phyloP scores from a whole-genome alignment of 441 rosid genomes.

The Adansonia grandidieri region DNA sequence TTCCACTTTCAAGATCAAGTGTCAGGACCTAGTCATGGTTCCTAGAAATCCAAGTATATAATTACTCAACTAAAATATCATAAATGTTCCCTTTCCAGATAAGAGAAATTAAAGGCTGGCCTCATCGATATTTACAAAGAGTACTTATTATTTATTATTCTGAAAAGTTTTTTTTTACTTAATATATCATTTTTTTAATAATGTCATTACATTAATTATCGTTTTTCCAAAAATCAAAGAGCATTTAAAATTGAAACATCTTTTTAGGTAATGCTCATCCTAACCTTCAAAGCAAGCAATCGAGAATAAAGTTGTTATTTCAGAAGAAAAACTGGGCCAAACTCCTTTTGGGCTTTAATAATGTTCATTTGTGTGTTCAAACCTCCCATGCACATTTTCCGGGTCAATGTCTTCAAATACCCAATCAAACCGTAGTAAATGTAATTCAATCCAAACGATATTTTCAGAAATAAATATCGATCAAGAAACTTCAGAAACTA shows the following conservation, averaged over 20 bases:
- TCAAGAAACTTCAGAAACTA: slow-evolving; percentile 1
- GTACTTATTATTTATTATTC: too few species aligned
- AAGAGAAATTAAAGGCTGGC: neutral
- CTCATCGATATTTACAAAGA: too few species aligned
- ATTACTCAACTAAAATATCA: neutral
- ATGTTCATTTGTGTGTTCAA: too few species aligned
- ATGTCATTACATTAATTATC: too few species aligned
- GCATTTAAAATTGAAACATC: neutral
- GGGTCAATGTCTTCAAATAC: neutral
- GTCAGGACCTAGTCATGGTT: too few species aligned
- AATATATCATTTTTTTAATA: too few species aligned
- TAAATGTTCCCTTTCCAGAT: neutral
- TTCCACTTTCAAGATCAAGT: too few species aligned
- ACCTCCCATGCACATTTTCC: neutral
- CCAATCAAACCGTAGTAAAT: neutral
- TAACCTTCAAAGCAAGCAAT: neutral
- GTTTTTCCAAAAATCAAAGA: too few species aligned
- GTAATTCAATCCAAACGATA: neutral
- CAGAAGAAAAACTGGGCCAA: neutral
- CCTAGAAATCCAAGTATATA: too few species aligned
- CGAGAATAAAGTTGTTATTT: neutral
- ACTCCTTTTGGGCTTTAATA: neutral
- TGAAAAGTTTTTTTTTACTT: too few species aligned
- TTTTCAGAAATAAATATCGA: neutral
- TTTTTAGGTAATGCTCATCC: neutral